Base-by-base conservation (phyloP, 2,329 filamentous ascomycete genomes). In the Exophiala dermatitidis region DNA sequence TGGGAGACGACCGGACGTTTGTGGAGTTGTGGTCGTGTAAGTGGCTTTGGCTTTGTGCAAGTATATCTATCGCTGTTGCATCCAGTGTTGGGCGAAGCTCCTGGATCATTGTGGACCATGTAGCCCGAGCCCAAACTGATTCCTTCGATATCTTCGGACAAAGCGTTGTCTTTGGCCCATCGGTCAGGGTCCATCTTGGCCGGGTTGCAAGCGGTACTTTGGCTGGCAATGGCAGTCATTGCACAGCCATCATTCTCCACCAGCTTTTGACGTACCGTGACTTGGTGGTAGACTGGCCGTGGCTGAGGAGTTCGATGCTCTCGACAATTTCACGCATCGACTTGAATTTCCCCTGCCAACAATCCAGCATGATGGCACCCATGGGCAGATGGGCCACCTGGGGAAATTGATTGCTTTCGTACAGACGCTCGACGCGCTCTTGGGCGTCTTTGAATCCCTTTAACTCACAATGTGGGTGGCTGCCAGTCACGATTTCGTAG, bases 401-500 rank as follows among this genome's bases (percentile, higher is more conserved):
- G 10, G 47, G 47, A 50, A 38, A 38, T 38, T 38, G 36, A 38
- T 38, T 38, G 36, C 36, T 36, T 34, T 51, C 43, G 43, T 51
- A 51, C 19, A 51, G 10, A 36, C 43, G 30, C 40, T 44, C 41
- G 36, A 45, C 48, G 34, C 29, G 40, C 34, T 44, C 48, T 46
- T 31, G 41, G 28, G 38, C 48, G 48, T 44, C 19, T 37, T 51
- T 45, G 30, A 36, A 32, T 12, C 40, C 29, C 29, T 51, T 51
- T 29, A 38, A 38, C 4, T 38, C 36, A n/a, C 19, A 12, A 38
- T 38, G 19, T 12, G 36, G 36, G 3, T 8, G 36, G 9, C 10
- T 38, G 36, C 36, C 36, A 12, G 48, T 50, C n/a, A 62, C 58
- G 33, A 63, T 57, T 26, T 56, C 50, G 44, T 62, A 62, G 5